Base-by-base conservation (phyloP, 2,329 filamentous ascomycete species). In the Arthrobotrys megalospora region DNA sequence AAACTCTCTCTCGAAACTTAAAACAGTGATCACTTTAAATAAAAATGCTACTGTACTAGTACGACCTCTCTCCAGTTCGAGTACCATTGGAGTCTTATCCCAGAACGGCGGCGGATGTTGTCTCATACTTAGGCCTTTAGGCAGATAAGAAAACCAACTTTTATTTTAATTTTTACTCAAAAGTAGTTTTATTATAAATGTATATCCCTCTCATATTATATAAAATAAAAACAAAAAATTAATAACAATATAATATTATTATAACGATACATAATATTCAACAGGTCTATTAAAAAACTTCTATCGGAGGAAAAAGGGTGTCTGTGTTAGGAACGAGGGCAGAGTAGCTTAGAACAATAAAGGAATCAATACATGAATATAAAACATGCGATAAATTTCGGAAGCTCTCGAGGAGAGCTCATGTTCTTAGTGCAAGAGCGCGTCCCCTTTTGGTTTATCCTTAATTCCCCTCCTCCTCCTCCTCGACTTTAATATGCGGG, bases 221-320 rank as follows among this genome's bases (percentile, higher is more conserved):
- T 6, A 48, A 21, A 19, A 48, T 12, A 48, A 48, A n/a, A 21
- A 21, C 16, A n/a, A 5, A 4, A 48, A 48, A 7, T 47, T 73
- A 12, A 80, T n/a, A n/a, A n/a, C n/a, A n/a, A n/a, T n/a, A n/a
- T n/a, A 19, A 47, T 19, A 47, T 19, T 16, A 19, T 4, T 4
- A 4, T 47, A 47, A 19, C 43, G n/a, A n/a, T 47, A 16, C 3
- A 47, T 47, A 19, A 6, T 47, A 47, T 19, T 47, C 16, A 47
- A 47, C 43, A 47, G 43, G 43, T 16, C 43, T 16, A 47, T 47
- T 47, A 47, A 47, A 47, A 47, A 47, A 47, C 43, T 16, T 47
- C 43, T 4, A 4, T 5, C 8, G n/a, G 43, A 47, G 43, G 43
- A 47, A 47, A 47, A 47, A 47, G 43, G 43, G 43, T 47, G 8